Evolutionary conservation across 164 flowering plant genomes (phyloP).

Genomic region (Nelumbo lutea): DNA sequence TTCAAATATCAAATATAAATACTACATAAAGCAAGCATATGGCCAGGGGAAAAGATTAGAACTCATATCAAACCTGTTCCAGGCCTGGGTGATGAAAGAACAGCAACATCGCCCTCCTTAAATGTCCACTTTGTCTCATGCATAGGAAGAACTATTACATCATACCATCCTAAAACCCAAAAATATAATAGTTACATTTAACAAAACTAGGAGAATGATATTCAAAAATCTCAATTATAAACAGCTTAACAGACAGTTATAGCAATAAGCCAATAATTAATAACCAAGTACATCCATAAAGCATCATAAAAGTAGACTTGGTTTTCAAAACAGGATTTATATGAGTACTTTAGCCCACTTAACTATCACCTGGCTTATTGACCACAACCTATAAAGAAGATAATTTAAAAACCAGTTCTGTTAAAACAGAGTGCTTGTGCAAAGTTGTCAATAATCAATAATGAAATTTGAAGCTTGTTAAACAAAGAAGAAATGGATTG

Average conservation of each 20-base stretch:
- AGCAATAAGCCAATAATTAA: background rate
- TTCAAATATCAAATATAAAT: background rate
- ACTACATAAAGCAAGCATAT: background rate
- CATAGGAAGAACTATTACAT: slow-evolving; percentile 66
- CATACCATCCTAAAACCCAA: slow-evolving; percentile 75
- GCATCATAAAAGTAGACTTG: background rate
- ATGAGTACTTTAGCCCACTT: background rate
- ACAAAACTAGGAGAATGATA: background rate
- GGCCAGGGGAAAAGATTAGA: background rate
- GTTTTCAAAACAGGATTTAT: background rate
- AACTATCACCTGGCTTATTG: background rate
- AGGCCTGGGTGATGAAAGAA: slow-evolving; percentile 80
- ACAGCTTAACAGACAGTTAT: background rate
- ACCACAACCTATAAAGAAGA: background rate
- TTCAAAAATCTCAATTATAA: background rate
- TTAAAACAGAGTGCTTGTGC: background rate
- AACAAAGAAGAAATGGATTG: background rate
- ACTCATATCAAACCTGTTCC: slow-evolving; percentile 60
- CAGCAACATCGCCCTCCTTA: slow-evolving; percentile 96
- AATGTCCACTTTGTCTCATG: slow-evolving; percentile 79
- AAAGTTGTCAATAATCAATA: background rate
- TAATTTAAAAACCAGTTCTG: background rate
- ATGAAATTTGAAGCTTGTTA: background rate
- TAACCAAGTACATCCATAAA: background rate
- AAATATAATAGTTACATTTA: background rate